phyloP scores from a whole-genome alignment of 2,329 filamentous ascomycete species.

The Fusarium chaquense region DNA sequence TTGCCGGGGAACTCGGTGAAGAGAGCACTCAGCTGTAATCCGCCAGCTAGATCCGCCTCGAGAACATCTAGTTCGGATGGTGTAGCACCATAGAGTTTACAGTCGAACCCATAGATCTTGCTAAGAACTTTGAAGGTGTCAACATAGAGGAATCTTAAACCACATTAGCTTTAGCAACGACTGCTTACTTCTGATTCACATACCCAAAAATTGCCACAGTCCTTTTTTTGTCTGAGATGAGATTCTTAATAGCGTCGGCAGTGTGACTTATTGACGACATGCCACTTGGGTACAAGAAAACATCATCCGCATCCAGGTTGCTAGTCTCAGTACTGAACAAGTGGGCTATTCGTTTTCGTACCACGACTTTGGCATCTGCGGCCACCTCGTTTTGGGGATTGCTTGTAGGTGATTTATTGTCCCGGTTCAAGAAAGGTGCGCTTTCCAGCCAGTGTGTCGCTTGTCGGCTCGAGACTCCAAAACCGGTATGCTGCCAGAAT shows the following conservation, averaged over 20 bases:
- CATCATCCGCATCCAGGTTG: constrained; percentile 49
- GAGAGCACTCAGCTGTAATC: constrained; percentile 57
- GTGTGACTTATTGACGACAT: constrained; percentile 62
- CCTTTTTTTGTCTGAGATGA: background rate
- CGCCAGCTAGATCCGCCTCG: constrained; percentile 52
- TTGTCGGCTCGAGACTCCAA: constrained; percentile 48
- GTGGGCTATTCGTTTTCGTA: constrained; percentile 39
- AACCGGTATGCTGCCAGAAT: constrained; percentile 50
- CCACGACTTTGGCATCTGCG: constrained; percentile 6
- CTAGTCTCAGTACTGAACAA: constrained; percentile 33
- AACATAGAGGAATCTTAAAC: constrained; percentile 47
- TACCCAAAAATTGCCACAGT: constrained; percentile 49
- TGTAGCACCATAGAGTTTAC: constrained; percentile 60
- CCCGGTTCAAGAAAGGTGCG: constrained; percentile 34
- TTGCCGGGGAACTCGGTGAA: constrained; percentile 60
- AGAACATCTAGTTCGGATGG: constrained; percentile 56
- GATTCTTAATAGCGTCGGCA: constrained; percentile 24
- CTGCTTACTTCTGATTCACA: background rate
- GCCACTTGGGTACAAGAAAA: constrained; percentile 63
- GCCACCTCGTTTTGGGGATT: constrained; percentile 17
- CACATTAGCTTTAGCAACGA: background rate
- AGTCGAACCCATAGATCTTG: constrained; percentile 45
- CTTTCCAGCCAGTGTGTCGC: constrained; percentile 45
- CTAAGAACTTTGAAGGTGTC: constrained; percentile 50
- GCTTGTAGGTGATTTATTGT: background rate